Evolutionary conservation across 208 protist species (phyloP).

Genomic region (Trichomonas vaginalis): DNA sequence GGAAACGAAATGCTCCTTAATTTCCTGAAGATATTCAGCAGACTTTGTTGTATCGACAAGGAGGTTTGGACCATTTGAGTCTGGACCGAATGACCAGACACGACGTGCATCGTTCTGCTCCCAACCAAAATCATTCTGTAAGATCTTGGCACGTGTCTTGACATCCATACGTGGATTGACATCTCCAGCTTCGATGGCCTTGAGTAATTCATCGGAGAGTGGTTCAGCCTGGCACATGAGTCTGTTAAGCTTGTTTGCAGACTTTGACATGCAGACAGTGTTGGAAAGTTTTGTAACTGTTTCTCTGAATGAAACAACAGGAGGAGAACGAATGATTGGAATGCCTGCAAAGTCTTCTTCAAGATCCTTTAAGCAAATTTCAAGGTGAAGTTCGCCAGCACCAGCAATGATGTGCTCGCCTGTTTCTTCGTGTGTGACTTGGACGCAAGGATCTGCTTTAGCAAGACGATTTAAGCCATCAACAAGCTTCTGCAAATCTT

Average conservation of each 20-base stretch:
- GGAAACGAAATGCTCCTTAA: slow-evolving; percentile 80
- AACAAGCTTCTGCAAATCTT: slow-evolving; percentile 59
- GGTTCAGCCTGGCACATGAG: slow-evolving; percentile 74
- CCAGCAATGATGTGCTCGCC: slow-evolving; percentile 96
- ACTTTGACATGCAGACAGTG: slow-evolving; percentile 61
- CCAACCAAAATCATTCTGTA: slow-evolving; percentile 54
- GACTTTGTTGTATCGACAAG: slow-evolving; percentile 86
- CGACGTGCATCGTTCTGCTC: slow-evolving; percentile 58
- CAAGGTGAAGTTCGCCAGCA: slow-evolving; percentile 95
- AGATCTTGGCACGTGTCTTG: slow-evolving; percentile 57
- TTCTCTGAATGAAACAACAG: slow-evolving; percentile 94
- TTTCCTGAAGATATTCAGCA: slow-evolving; percentile 91
- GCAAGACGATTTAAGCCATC: slow-evolving; percentile 53
- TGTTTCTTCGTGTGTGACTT: slow-evolving; percentile 43
- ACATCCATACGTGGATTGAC: slow-evolving; percentile 63
- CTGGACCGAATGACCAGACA: slow-evolving; percentile 86
- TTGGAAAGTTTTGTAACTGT: slow-evolving; percentile 63
- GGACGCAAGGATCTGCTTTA: slow-evolving; percentile 47
- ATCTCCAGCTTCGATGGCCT: slow-evolving; percentile 71
- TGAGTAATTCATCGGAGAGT: slow-evolving; percentile 64
- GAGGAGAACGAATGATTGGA: slow-evolving; percentile 73
- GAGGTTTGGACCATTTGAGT: slow-evolving; percentile 84
- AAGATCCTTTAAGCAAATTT: slow-evolving; percentile 98
- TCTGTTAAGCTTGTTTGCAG: slow-evolving; percentile 98
- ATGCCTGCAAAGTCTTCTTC: slow-evolving; percentile 80